Percentiles rank a stretch among this genome's conserved stretches.
phyloP scores from a whole-genome alignment of 345 rosid species.

The Syzygium aromaticum region DNA sequence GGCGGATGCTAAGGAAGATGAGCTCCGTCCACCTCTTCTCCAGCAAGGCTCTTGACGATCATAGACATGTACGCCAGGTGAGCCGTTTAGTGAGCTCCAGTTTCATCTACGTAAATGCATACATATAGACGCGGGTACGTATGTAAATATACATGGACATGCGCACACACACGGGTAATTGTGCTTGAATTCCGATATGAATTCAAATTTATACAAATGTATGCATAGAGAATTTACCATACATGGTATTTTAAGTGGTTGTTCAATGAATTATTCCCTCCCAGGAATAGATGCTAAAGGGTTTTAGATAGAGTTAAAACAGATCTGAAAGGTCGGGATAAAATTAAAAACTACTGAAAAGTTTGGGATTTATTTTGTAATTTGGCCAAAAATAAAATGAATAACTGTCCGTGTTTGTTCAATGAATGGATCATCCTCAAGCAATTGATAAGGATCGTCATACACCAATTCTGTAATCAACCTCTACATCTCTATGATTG shows the following conservation, averaged over 20 bases:
- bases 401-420: background rate
- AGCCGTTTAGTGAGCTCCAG: background rate
- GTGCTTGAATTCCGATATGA: background rate
- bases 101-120: background rate
- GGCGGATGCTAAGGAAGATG: conserved; percentile 84
- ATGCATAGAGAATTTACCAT: background rate
- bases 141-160: too few relatives aligned
- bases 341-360: background rate
- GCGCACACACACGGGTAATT: background rate
- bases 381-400: background rate
- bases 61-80: conserved; percentile 75
- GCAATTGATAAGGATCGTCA: background rate
- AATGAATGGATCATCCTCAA: background rate
- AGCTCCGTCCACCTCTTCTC: conserved; percentile 81
- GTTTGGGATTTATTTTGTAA: background rate
- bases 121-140: background rate
- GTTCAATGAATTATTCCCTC: background rate
- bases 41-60: conserved; percentile 78
- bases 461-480: background rate
- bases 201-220: background rate
- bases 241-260: background rate
- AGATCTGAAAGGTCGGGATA: background rate
- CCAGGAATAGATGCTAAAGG: background rate
- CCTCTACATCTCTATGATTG: background rate
- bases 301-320: background rate